phyloP scores from a whole-genome alignment of 2,329 filamentous ascomycete genomes.

The Apiospora malaysiana region DNA sequence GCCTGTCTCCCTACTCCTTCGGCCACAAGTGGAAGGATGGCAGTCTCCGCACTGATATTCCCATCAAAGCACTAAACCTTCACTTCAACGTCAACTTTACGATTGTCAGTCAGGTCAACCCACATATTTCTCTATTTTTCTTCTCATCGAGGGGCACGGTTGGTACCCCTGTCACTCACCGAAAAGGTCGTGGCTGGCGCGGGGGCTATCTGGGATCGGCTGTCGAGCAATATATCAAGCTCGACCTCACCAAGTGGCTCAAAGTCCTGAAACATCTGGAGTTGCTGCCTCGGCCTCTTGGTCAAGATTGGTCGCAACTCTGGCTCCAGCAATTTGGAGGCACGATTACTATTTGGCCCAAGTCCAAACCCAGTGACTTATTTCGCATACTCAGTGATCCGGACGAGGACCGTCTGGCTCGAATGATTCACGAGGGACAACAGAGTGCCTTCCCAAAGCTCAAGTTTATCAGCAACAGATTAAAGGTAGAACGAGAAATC shows the following conservation, averaged over 20 bases:
- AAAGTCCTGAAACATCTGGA: constrained; percentile 93
- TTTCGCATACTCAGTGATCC: constrained; percentile 87
- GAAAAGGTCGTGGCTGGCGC: constrained; percentile 91
- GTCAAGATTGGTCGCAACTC: constrained; percentile 95
- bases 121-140: constrained; percentile 98
- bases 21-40: constrained; percentile 99
- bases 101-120: constrained; percentile 88
- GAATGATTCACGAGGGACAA: constrained; percentile 90
- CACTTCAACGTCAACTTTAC: constrained; percentile 99
- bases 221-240: constrained; percentile 91
- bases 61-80: constrained; percentile 89
- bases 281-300: constrained; percentile 84
- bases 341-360: constrained; percentile 96
- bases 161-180: constrained; percentile 91
- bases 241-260: constrained; percentile 97
- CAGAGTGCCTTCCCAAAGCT: constrained; percentile 90
- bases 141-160: constrained; percentile 93
- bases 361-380: constrained; percentile 79
- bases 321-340: constrained; percentile 96
- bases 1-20: constrained; percentile 87
- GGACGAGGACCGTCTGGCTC: constrained; percentile 72
- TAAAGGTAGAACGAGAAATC: constrained; percentile 79
- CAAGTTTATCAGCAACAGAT: constrained; percentile 86
- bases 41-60: constrained; percentile 91
- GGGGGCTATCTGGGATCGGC: constrained; percentile 94